phyloP scores from a whole-genome alignment of 164 flowering plant genomes.

The Aristolochia fimbriata region DNA sequence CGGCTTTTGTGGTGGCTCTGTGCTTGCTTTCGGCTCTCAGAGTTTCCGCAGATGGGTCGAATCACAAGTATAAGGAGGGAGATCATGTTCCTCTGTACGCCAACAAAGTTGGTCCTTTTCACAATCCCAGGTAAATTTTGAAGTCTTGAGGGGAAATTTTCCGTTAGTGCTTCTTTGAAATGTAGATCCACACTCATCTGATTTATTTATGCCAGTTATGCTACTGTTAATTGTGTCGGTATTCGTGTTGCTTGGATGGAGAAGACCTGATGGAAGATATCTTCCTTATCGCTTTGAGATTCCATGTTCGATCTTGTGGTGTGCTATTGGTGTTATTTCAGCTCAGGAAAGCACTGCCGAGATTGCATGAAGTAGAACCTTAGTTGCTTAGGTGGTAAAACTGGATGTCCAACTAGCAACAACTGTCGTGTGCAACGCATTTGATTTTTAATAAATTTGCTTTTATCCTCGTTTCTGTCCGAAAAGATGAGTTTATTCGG shows the following conservation, averaged over 20 bases:
- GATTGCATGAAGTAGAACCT: no score
- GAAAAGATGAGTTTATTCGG: no score
- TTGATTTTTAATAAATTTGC: no score
- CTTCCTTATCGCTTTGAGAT: no score
- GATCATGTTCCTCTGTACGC: slow-evolving; percentile 16
- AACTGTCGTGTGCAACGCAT: no score
- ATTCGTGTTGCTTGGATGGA: not conserved
- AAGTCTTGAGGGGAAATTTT: not conserved
- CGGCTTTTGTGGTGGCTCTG: slow-evolving; percentile 5
- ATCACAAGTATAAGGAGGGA: slow-evolving; percentile 14
- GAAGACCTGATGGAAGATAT: not conserved
- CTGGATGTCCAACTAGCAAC: no score
- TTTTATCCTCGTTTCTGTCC: no score
- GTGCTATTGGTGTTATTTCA: no score
- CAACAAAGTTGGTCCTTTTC: slow-evolving; percentile 20
- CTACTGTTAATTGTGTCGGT: not conserved
- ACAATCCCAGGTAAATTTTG: slow-evolving; percentile 14
- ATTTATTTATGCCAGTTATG: not conserved
- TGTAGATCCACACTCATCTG: not conserved
- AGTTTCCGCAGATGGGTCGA: slow-evolving; percentile 15
- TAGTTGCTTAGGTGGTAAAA: no score
- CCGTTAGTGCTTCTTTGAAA: not conserved
- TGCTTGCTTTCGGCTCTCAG: slow-evolving; percentile 3
- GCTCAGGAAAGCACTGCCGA: no score
- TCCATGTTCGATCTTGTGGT: no score